phyloP scores from a whole-genome alignment of 1,139 yeast genomes.

The Starmera stellimalicola region DNA sequence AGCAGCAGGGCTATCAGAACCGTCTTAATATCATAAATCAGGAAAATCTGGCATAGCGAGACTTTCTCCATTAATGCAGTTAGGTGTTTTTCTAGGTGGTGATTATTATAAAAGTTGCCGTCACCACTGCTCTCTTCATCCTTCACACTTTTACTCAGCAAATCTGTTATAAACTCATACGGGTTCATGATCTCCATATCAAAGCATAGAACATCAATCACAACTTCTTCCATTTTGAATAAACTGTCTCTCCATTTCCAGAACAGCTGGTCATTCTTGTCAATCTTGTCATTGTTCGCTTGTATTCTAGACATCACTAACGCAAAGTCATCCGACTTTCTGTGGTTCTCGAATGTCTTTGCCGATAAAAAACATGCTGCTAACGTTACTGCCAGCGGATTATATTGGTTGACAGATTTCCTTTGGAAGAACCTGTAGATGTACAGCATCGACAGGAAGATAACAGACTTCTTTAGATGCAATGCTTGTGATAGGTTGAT shows the following conservation, averaged over 20 bases:
- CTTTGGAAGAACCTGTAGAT: constrained; percentile 14
- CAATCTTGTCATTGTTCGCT: neutral
- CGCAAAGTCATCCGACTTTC: constrained; percentile 6
- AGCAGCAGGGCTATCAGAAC: constrained; percentile 3
- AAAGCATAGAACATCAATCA: constrained; percentile 16
- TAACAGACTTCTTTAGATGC: constrained; percentile 1
- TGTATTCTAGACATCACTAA: neutral
- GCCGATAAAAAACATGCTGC: constrained; percentile 15
- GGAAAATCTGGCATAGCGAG: constrained; percentile 5
- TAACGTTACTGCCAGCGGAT: too few relatives aligned
- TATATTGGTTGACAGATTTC: constrained; percentile 3
- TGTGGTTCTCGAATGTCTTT: constrained; percentile 12
- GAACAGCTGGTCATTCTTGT: constrained; percentile 1
- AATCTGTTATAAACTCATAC: constrained; percentile 2
- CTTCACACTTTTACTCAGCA: too few relatives aligned
- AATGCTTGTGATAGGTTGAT: neutral
- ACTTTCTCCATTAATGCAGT: constrained; percentile 1
- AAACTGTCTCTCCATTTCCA: constrained; percentile 12
- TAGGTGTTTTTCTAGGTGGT: too few relatives aligned
- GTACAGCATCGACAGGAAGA: constrained; percentile 11
- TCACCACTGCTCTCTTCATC: too few relatives aligned
- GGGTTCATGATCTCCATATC: constrained; percentile 14
- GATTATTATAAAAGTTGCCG: too few relatives aligned
- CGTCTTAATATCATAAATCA: constrained; percentile 5
- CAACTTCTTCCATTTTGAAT: constrained; percentile 7